Conservation (phyloP, 2,329 filamentous ascomycete species). For the Talaromyces sp. region DNA sequence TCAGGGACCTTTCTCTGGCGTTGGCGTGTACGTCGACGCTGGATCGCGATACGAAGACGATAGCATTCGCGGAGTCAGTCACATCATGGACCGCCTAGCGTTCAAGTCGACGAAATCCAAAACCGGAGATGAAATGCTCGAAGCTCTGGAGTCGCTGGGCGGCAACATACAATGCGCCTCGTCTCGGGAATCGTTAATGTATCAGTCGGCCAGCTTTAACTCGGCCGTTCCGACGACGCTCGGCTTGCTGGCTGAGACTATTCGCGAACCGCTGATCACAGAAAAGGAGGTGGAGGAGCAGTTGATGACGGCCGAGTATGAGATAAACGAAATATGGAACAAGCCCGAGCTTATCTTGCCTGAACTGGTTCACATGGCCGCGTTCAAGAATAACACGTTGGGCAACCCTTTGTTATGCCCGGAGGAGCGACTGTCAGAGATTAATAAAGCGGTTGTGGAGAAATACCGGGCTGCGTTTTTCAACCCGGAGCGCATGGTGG, state of each 20-base stretch:
- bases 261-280: conserved; percentile 77
- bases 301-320: conserved; percentile 85
- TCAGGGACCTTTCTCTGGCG: conserved; percentile 87
- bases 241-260: conserved; percentile 84
- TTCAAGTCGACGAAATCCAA: conserved; percentile 79
- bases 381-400: conserved; percentile 91
- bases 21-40: conserved; percentile 93
- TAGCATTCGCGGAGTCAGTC: conserved; percentile 79
- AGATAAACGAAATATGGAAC: conserved; percentile 95
- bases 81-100: conserved; percentile 91
- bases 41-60: conserved; percentile 91
- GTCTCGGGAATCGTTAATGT: conserved; percentile 94
- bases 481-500: conserved; percentile 82
- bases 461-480: conserved; percentile 81
- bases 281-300: conserved; percentile 83
- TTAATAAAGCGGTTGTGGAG: conserved; percentile 67
- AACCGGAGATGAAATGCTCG: conserved; percentile 77
- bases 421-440: conserved; percentile 69
- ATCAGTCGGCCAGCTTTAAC: conserved; percentile 97
- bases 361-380: conserved; percentile 90
- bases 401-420: conserved; percentile 92
- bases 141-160: conserved; percentile 79
- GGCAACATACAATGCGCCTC: conserved; percentile 97
- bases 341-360: conserved; percentile 95
- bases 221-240: conserved; percentile 77